A percentile compares a stretch with the other conserved stretches of the same genome.
These are phyloP conservation scores for Incumbomyces delicatus DNA, from an alignment of 2,329 filamentous ascomycete species.

Conservation along the genomic window DNA sequence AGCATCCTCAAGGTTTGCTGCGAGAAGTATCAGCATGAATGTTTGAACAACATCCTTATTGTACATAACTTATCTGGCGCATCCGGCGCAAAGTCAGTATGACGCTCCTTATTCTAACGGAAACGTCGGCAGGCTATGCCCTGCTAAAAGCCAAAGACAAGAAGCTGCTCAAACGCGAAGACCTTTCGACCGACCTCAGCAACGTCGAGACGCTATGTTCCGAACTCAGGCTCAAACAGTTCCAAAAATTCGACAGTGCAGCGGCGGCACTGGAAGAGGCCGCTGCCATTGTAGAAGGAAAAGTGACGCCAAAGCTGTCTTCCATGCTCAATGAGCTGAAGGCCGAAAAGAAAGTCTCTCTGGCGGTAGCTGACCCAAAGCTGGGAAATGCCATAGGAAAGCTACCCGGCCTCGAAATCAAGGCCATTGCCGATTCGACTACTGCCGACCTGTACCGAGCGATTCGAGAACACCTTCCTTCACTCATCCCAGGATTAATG, in stretches of 20 bases:
- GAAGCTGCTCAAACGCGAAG: conserved; percentile 86
- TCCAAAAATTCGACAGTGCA: conserved; percentile 94
- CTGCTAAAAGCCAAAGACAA: conserved; percentile 98
- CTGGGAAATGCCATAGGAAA: conserved; percentile 87
- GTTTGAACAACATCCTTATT: background rate
- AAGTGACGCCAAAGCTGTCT: conserved; percentile 80
- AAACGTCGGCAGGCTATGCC: conserved; percentile 94
- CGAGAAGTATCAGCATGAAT: no score
- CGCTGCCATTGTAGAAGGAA: conserved; percentile 78
- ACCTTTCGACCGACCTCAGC: conserved; percentile 62
- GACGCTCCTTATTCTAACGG: conserved; percentile 86
- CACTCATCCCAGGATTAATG: conserved; percentile 78
- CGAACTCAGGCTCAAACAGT: conserved; percentile 88
- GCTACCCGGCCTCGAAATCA: conserved; percentile 76
- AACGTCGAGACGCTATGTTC: conserved; percentile 77
- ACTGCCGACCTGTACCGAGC: conserved; percentile 88
- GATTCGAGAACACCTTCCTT: conserved; percentile 81
- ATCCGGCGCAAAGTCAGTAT: conserved; percentile 40
- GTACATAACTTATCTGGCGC: conserved; percentile 2
- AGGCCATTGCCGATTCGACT: conserved; percentile 68
- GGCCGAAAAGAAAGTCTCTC: conserved; percentile 92
- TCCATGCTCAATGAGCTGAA: conserved; percentile 80
- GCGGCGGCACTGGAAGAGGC: conserved; percentile 84
- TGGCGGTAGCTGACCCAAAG: conserved; percentile 89
- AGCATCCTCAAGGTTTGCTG: no score